Base-by-base conservation (phyloP, 2,329 filamentous ascomycete species). In the Bipolaris gigantea region DNA sequence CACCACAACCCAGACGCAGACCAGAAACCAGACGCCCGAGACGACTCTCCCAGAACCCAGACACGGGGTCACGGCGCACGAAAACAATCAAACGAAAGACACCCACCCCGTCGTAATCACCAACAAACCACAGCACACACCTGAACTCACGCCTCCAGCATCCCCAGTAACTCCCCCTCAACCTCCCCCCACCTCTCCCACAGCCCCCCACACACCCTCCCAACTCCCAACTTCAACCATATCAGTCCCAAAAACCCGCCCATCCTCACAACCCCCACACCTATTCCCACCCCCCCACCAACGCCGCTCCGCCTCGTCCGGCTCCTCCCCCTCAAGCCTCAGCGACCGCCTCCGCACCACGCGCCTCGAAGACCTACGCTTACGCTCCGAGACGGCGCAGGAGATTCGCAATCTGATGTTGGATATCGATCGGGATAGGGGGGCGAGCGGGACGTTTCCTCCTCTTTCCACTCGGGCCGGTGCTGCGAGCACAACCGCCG, bases 391-490 rank as follows among this genome's bases (percentile, higher is more conserved):
- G 23, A 42, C 48, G 21, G 52, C 48, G 2, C 21, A 27, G 35
- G 48, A 50, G 18, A 55, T 55, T 15, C 52, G 48, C 0, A 35
- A 46, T 8, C 7, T 46, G 30, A 46, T 55, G 47, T 21, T 55
- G 2, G 35, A 41, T n/a, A 23, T 51, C 1, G 48, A 51, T 16
- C 32, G 43, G 25, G 43, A 46, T 11, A 21, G 43, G 9, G 6
- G 15, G 5, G 32, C 16, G n/a, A 35, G 32, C 6, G 4, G 15
- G 6, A 32, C 40, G 5, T 32, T 4, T 5, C 11, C n/a, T n/a
- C n/a, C n/a, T n/a, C n/a, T n/a, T n/a, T n/a, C n/a, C n/a, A n/a
- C n/a, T n/a, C n/a, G n/a, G n/a, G n/a, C n/a, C n/a, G n/a, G n/a
- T n/a, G n/a, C n/a, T n/a, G n/a, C n/a, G n/a, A n/a, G n/a, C n/a